Evolutionary conservation across 306 rosid species (phyloP).

Genomic region (Canavalia gladiata): DNA sequence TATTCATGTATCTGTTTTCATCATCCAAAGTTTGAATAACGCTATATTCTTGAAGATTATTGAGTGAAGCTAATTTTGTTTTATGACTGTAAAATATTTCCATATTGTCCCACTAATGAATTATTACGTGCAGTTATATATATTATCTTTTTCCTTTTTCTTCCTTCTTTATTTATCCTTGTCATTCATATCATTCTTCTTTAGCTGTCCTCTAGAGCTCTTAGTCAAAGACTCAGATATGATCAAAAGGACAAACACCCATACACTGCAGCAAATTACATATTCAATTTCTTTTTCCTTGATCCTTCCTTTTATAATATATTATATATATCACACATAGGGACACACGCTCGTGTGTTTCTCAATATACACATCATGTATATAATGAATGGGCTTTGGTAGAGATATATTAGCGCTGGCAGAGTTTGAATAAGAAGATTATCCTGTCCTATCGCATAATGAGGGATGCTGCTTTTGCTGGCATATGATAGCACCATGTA

Average conservation of each 20-base stretch:
- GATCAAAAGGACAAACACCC: slow-evolving; percentile 50
- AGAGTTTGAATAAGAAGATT: slow-evolving; percentile 60
- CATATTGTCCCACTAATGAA: slow-evolving; percentile 49
- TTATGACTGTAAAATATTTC: slow-evolving; percentile 54
- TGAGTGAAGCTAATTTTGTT: slow-evolving; percentile 63
- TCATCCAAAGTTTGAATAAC: slow-evolving; percentile 62
- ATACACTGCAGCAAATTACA: slow-evolving; percentile 43
- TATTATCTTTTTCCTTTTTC: slow-evolving; percentile 18
- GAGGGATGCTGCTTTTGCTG: slow-evolving; percentile 65
- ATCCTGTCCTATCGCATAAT: slow-evolving; percentile 55
- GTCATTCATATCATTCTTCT: background rate
- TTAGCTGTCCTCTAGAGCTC: slow-evolving; percentile 41
- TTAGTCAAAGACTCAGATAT: slow-evolving; percentile 54
- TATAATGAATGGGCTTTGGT: slow-evolving; percentile 52
- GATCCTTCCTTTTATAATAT: slow-evolving; percentile 31
- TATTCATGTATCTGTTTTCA: slow-evolving; percentile 63
- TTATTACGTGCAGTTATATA: slow-evolving; percentile 45
- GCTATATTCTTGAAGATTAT: slow-evolving; percentile 51
- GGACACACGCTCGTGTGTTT: slow-evolving; percentile 52
- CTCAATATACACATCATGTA: slow-evolving; percentile 38
- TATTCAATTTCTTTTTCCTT: slow-evolving; percentile 31
- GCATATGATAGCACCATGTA: slow-evolving; percentile 59
- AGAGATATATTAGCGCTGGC: slow-evolving; percentile 58
- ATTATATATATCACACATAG: slow-evolving; percentile 2
- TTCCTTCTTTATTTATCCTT: slow-evolving; percentile 13